phyloP scores from a whole-genome alignment of 768 basidiomycete genomes.

The Boletus rubroflammeus region DNA sequence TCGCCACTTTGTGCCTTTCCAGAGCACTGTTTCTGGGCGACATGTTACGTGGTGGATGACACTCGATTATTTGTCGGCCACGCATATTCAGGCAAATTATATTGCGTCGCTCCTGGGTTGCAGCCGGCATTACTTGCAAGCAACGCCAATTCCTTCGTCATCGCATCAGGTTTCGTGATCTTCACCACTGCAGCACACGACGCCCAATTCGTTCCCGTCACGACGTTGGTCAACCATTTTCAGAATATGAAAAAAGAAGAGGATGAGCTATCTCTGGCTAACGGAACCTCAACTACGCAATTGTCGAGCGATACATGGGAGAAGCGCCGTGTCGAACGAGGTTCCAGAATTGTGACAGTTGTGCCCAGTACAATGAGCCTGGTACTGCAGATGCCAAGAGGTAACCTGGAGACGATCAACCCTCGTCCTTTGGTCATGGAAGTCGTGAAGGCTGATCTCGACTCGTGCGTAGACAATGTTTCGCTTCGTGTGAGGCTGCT shows the following conservation, averaged over 20 bases:
- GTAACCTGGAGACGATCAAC: constrained; percentile 93
- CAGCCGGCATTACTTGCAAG: constrained; percentile 38
- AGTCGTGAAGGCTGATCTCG: constrained; percentile 73
- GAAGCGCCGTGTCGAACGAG: constrained; percentile 81
- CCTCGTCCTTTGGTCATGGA: constrained; percentile 89
- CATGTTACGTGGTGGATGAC: constrained; percentile 22
- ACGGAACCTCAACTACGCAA: constrained; percentile 18
- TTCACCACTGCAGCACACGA: constrained; percentile 84
- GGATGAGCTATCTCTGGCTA: constrained; percentile 22
- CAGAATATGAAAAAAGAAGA: constrained; percentile 14
- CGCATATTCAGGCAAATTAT: constrained; percentile 61
- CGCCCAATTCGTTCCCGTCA: constrained; percentile 61
- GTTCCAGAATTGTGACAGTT: constrained; percentile 82
- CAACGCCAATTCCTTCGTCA: constrained; percentile 68
- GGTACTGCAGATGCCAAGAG: constrained; percentile 96
- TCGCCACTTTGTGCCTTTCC: constrained; percentile 42
- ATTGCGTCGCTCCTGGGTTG: constrained; percentile 38
- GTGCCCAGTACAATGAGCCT: constrained; percentile 86
- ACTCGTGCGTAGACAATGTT: constrained; percentile 38
- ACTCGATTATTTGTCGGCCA: constrained; percentile 56
- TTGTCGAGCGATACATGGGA: constrained; percentile 46
- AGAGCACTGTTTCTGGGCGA: constrained; percentile 54
- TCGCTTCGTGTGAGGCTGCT: background rate
- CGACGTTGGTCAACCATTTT: constrained; percentile 8
- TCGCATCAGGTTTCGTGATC: constrained; percentile 74